phyloP scores from a whole-genome alignment of 345 rosid genomes.

The Gynandropsis gynandra region DNA sequence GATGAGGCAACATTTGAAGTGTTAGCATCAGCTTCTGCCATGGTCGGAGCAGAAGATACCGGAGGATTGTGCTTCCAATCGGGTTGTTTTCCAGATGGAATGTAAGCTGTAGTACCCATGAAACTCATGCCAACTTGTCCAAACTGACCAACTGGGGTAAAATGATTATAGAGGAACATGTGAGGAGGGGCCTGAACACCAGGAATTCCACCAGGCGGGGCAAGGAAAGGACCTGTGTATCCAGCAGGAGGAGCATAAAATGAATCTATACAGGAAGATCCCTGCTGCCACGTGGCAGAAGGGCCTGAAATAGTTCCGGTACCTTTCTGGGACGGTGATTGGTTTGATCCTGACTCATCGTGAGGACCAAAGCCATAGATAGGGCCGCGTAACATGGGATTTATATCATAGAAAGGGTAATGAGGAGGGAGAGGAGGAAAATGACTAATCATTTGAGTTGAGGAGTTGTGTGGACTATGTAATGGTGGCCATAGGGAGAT shows the following conservation, averaged over 20 bases:
- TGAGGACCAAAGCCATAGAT: slow-evolving; percentile 88
- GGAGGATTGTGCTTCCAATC: slow-evolving; percentile 95
- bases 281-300: slow-evolving; percentile 70
- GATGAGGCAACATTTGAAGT: slow-evolving; percentile 50
- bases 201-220: slow-evolving; percentile 74
- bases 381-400: slow-evolving; percentile 80
- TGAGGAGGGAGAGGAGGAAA: slow-evolving; percentile 76
- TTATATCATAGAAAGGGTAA: slow-evolving; percentile 90
- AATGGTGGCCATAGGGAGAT: slow-evolving; percentile 78
- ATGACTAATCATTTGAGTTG: slow-evolving; percentile 75
- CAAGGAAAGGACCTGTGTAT: slow-evolving; percentile 76
- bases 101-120: slow-evolving; percentile 93
- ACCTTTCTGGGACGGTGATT: slow-evolving; percentile 70
- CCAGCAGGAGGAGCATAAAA: slow-evolving; percentile 87
- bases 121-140: slow-evolving; percentile 93
- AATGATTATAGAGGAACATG: slow-evolving; percentile 94
- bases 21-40: slow-evolving; percentile 58
- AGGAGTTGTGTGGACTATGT: slow-evolving; percentile 67
- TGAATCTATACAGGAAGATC: slow-evolving; percentile 83
- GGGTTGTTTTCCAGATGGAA: slow-evolving; percentile 88
- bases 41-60: slow-evolving; percentile 45
- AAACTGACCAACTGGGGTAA: slow-evolving; percentile 96
- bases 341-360: slow-evolving; percentile 59
- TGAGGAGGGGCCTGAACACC: slow-evolving; percentile 94
- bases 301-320: slow-evolving; percentile 51